A percentile compares a stretch with the other conserved stretches of the same genome.
Conservation (phyloP, 225 moss, liverwort and hornwort species). For the Pseudoscleropodium purum region DNA sequence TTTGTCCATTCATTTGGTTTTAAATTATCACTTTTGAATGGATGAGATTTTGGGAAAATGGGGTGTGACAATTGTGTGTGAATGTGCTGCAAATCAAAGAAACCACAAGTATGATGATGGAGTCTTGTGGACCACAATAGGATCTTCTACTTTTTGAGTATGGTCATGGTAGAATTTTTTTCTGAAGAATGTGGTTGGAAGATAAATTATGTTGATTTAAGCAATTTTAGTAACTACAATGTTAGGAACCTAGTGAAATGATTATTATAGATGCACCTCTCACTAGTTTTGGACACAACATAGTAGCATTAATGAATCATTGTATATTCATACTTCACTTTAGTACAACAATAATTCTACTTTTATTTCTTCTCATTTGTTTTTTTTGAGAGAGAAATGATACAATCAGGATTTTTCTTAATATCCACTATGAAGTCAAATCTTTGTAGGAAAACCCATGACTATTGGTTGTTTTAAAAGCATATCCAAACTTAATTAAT, state of each 20-base stretch:
- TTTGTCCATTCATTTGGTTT: neutral
- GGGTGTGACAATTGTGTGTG: neutral
- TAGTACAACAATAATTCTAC: no score
- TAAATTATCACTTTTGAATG: neutral
- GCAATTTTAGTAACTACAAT: neutral
- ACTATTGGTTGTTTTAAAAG: neutral
- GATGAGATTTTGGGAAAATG: neutral
- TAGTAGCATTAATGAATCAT: neutral
- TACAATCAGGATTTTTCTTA: neutral
- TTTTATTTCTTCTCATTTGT: neutral
- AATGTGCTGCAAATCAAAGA: neutral
- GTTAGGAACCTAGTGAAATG: neutral
- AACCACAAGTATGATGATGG: neutral
- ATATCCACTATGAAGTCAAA: neutral
- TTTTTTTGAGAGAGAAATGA: neutral
- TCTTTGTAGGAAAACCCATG: neutral
- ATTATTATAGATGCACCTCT: neutral
- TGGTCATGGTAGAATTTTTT: neutral
- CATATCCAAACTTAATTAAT: neutral
- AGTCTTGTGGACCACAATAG: neutral
- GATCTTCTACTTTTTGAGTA: neutral
- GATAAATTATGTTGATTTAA: neutral
- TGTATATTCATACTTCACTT: neutral
- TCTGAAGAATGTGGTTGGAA: neutral
- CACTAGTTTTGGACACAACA: neutral